Evolutionary conservation across 345 rosid species (phyloP), one percentile per base, ranked within the genome.

Genomic region (Arabidopsis thaliana): DNA sequence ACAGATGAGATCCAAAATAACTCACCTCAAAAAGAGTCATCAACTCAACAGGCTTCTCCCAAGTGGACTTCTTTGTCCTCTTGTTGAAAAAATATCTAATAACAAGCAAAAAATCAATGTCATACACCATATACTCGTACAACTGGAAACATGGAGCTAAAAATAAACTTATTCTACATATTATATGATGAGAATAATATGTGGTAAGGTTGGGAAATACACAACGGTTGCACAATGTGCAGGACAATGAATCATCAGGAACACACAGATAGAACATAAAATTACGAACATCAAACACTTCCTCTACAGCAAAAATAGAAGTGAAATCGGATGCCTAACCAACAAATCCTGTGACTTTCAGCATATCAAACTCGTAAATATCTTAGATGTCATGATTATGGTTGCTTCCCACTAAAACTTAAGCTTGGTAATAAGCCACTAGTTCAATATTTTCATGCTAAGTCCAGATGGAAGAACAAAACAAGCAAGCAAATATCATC

Each of bases 31-130:
- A 82, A 40, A 86, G 87, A 10, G 97, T 90, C 97, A 95, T 90
- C 85, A 95, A 81, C 73, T 92, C 97, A 57, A 81, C 71, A 65
- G 99, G 99, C 86, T 92, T 95, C 82, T 89, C 96, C 99, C 99
- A 95, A 61, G 86, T 85, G 59, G 97, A 92, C 82, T 77, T 84
- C 63, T 84, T 85, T 48, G 94, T 86, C 84, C 72, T 88, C 86
- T 83, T 92, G 82, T 95, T 95, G 84, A 82, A 89, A 82, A 92
- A 95, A 84, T 87, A 95, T 62, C 99, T 95, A 82, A 76, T 2
- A 77, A 56, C 44, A 74, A 20, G 75, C 22, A 83, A 38, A 48
- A 34, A 58, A 7, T 30, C 53, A 25, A 50, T 8, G 24, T 67
- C 79, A 74, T 63, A 36, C 42, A 73, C 71, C 53, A 45, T 53